Conservation (phyloP, 106 monocot genomes). For the Platanthera guangdongensis region DNA sequence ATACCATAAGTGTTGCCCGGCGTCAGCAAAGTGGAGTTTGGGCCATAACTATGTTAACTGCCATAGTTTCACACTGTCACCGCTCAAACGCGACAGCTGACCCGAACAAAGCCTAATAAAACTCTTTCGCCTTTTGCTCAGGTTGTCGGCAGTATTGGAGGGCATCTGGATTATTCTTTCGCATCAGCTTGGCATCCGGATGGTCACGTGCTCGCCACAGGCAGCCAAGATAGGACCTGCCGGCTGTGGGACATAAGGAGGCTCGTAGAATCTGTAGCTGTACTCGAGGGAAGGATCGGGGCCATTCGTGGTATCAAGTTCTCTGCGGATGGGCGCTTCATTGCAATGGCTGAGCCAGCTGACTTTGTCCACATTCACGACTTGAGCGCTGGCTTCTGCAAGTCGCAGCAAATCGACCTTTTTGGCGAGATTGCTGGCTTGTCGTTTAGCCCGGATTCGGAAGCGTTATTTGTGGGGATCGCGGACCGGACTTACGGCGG, state of each 20-base stretch:
- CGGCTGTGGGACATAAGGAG: constrained; percentile 84
- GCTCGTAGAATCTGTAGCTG: constrained; percentile 35
- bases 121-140: constrained; percentile 6
- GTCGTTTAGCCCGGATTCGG: constrained; percentile 44
- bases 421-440: constrained; percentile 77
- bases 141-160: constrained; percentile 40
- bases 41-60: too few relatives aligned
- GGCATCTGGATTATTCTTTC: constrained; percentile 73
- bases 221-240: constrained; percentile 84
- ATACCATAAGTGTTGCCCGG: too few relatives aligned
- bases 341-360: constrained; percentile 78
- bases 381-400: constrained; percentile 18
- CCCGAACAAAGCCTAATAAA: too few relatives aligned
- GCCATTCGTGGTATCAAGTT: constrained; percentile 71
- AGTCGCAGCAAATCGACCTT: constrained; percentile 71
- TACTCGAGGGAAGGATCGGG: constrained; percentile 68
- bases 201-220: constrained; percentile 59
- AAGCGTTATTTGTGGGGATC: constrained; percentile 48
- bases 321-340: constrained; percentile 55
- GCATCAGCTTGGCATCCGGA: constrained; percentile 84
- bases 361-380: constrained; percentile 84
- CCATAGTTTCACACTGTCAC: too few relatives aligned
- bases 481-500: constrained; percentile 49
- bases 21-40: too few relatives aligned
- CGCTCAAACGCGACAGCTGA: too few relatives aligned